These are phyloP conservation scores for Pseudogymnoascus sp. DNA, from an alignment of 2,329 filamentous ascomycete genomes.

Conservation along the genomic window DNA sequence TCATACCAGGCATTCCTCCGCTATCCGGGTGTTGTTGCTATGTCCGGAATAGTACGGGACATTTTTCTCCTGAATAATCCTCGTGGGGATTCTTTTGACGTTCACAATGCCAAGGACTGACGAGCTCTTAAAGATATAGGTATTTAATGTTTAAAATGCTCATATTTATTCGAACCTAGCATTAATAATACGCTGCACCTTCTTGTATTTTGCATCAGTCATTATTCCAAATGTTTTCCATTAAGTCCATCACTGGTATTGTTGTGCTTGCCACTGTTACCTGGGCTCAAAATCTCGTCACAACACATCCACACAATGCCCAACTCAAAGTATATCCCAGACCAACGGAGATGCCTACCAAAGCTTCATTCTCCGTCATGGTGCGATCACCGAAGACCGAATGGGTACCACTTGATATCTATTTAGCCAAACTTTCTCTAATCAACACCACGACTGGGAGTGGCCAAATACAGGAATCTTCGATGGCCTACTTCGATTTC, in stretches of 20 bases:
- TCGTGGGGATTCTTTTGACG: neutral
- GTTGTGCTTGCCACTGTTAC: neutral
- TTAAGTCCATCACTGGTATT: neutral
- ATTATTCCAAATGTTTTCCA: neutral
- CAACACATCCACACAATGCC: neutral
- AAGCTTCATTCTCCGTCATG: neutral
- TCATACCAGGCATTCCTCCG: neutral
- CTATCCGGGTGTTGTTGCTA: neutral
- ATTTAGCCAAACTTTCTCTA: neutral
- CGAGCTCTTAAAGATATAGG: neutral
- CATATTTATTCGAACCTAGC: neutral
- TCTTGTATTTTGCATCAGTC: neutral
- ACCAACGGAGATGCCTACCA: neutral
- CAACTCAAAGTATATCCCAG: neutral
- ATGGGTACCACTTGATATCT: neutral
- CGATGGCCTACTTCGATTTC: neutral
- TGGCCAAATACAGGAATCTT: neutral
- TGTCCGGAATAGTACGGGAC: neutral
- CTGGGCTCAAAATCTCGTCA: neutral
- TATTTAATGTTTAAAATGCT: neutral
- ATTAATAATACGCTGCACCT: neutral
- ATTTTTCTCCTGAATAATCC: neutral
- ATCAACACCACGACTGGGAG: neutral
- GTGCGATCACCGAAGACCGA: neutral
- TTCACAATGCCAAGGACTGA: neutral